These are phyloP conservation scores for Starmerella scarabaei DNA, from an alignment of 805 yeast genomes.

Conservation along the genomic window DNA sequence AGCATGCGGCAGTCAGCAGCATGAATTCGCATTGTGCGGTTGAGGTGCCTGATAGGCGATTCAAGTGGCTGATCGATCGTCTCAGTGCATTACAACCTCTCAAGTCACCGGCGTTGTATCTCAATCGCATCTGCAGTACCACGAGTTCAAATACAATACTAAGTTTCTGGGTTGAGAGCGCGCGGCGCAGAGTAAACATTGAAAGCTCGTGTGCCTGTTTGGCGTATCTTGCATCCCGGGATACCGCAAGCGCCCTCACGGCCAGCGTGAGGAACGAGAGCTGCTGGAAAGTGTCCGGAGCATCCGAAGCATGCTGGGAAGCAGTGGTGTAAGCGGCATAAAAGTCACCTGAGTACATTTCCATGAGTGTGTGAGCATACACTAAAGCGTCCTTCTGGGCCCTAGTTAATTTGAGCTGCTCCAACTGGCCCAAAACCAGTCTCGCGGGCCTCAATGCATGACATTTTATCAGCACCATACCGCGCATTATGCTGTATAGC, in stretches of 20 bases:
- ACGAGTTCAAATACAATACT: constrained; percentile 2
- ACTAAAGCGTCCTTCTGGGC: neutral
- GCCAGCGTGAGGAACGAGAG: neutral
- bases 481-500: neutral
- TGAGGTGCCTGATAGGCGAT: neutral
- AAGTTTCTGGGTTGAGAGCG: neutral
- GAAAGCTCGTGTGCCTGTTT: constrained; percentile 2
- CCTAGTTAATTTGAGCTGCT: neutral
- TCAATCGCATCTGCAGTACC: constrained; percentile 4
- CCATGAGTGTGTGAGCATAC: neutral
- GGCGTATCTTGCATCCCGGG: constrained; percentile 1
- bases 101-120: neutral
- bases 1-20: neutral
- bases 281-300: neutral
- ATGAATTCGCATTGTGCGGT: constrained; percentile 2
- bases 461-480: neutral
- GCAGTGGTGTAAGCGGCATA: neutral
- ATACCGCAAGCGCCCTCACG: constrained; percentile 4
- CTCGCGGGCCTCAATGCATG: constrained; percentile 3
- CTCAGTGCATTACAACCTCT: neutral
- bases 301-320: neutral
- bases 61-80: neutral
- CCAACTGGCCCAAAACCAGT: neutral
- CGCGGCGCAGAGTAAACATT: neutral
- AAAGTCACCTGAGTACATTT: neutral